These are phyloP conservation scores for Nosema muscidifuracis DNA, from an alignment of 371 early-diverging fungal genomes.

Conservation along the genomic window DNA sequence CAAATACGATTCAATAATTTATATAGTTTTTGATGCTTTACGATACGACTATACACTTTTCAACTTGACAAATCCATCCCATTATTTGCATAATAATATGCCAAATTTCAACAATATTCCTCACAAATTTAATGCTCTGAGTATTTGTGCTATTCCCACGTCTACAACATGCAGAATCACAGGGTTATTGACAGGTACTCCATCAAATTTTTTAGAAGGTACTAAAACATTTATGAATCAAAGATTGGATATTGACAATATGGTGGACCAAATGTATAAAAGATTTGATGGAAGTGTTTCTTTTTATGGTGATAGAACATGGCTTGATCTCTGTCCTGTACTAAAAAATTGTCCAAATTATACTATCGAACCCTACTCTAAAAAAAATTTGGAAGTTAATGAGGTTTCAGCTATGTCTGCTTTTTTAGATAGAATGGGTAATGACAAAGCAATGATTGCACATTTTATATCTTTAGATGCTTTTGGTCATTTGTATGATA, in stretches of 20 bases:
- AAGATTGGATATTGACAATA: slow-evolving; percentile 32
- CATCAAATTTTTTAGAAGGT: slow-evolving; percentile 54
- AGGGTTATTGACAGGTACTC: slow-evolving; percentile 53
- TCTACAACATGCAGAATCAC: slow-evolving; percentile 56
- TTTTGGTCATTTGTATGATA: slow-evolving; percentile 55
- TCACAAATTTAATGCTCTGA: slow-evolving; percentile 24
- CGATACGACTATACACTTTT: slow-evolving; percentile 55
- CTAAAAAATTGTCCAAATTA: slow-evolving; percentile 15
- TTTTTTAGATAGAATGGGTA: slow-evolving; percentile 27
- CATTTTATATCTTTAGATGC: slow-evolving; percentile 55
- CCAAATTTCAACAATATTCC: not conserved
- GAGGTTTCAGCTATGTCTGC: slow-evolving; percentile 50
- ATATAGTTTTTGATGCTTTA: slow-evolving; percentile 59
- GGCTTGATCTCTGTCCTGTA: slow-evolving; percentile 57
- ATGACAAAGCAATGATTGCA: slow-evolving; percentile 25
- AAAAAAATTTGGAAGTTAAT: slow-evolving; percentile 6
- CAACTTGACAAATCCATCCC: not conserved
- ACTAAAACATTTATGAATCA: slow-evolving; percentile 44
- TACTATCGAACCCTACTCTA: slow-evolving; percentile 31
- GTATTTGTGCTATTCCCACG: slow-evolving; percentile 59
- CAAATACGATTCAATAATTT: slow-evolving; percentile 24
- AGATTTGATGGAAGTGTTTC: slow-evolving; percentile 6
- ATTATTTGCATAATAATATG: slow-evolving; percentile 18
- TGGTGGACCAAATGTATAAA: slow-evolving; percentile 38
- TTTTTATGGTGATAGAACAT: slow-evolving; percentile 62